Base-by-base conservation (phyloP, 495 filamentous ascomycete genomes). In the Podospora australis region DNA sequence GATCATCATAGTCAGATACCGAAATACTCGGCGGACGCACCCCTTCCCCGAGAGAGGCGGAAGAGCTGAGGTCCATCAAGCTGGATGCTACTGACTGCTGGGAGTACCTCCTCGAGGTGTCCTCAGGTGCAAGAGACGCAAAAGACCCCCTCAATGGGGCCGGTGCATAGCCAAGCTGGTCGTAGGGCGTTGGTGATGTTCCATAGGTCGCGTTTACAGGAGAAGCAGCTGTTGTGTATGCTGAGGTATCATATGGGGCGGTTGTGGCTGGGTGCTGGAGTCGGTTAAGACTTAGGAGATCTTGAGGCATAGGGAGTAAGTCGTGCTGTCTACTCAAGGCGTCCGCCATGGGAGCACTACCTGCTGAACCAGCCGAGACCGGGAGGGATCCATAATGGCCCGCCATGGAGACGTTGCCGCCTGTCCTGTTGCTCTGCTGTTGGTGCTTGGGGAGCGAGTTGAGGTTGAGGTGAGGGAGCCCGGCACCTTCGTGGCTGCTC, bases 61-160 rank as follows among this genome's bases (percentile, higher is more conserved):
- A 46, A 32, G 32, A 22, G 35, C 42, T 32, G 10, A 50, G 44
- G 20, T 50, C 48, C 49, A 49, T 59, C 47, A 61, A 45, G 51
- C 47, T 68, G 54, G 79, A 78, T 56, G 74, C 70, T 73, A 87
- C 86, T 86, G 82, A 95, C 86, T 88, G 81, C 68, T 95, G 87
- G 45, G 90, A 94, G 58, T 89, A 84, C 63, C 90, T 83, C 66
- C 91, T 83, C 48, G 73, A 66, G 60, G 78, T 76, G 45, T 87
- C 81, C 56, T 77, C 74, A 32, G 78, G 68, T 39, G 74, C 71
- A 65, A 79, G 59, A 65, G 74, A 44, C 25, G 21, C 40, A 70
- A 75, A 69, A 60, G 75, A 62, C 63, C 75, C 60, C 68, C 79
- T 68, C 79, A 90, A 68, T 44, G 81, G 83, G 13, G 80, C 80